Base-by-base conservation (phyloP, 140 eudicot species). In the Ambrosia hybrid region DNA sequence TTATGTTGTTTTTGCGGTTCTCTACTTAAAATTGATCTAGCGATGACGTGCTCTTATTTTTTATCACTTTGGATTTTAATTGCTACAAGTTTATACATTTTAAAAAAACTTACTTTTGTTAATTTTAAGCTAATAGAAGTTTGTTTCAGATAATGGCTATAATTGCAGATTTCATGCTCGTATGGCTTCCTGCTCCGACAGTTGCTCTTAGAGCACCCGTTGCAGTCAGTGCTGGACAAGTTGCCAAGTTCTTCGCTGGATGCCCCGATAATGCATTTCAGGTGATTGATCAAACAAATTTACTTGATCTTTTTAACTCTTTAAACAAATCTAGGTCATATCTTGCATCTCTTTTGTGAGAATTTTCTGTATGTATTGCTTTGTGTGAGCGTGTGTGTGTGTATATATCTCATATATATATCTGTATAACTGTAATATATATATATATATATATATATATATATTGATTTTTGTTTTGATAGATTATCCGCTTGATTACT, bases 81-180 rank as follows among this genome's bases (percentile, higher is more conserved):
- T 34, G 43, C 39, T 43, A 15, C 4, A 45, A 34, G 14, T 15
- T 75, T 76, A 3, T 66, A 41, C 57, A 5, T 39, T n/a, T n/a
- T 51, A 21, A 12, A 9, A 9, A 10, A 72, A 45, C 11, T 12
- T 62, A n/a, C 11, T 6, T 17, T 60, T 67, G 9, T 43, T 51
- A 13, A 67, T n/a, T 71, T 16, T 38, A 26, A 13, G 65, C 39
- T 63, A 48, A 80, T 63, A 9, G 43, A 49, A 61, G 34, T 48
- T 76, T 71, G 74, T 65, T 67, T 70, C 67, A 94, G 99, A 90
- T 88, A 65, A 94, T 94, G 99, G 99, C 99, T 66, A 81, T 94
- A 64, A 83, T 94, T 80, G 99, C 99, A 26, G 99, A 94, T 91
- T 94, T 94, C 87, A 94, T 94, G 99, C 97, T 94, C 11, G 99